These are phyloP conservation scores for Vachellia collinsii DNA, from an alignment of 306 rosid species.

Conservation along the genomic window DNA sequence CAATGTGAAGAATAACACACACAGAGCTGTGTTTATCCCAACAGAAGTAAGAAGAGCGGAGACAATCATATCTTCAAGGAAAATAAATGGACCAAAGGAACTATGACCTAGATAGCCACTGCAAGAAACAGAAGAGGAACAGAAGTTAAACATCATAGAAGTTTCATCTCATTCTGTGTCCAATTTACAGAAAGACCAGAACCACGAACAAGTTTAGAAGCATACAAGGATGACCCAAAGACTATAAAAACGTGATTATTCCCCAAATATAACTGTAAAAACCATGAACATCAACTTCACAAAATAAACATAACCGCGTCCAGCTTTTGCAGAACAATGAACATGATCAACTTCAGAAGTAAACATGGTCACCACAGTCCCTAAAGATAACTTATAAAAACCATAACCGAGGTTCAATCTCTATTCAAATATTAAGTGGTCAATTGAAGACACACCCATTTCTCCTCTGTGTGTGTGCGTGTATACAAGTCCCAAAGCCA, in stretches of 20 bases:
- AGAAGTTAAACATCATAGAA: conserved; percentile 7
- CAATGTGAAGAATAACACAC: conserved; percentile 71
- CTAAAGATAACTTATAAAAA: background rate
- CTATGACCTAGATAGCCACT: conserved; percentile 17
- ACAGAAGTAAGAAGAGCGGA: conserved; percentile 89
- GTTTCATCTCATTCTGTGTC: background rate
- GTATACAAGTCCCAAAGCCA: background rate
- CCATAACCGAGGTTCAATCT: conserved; percentile 7
- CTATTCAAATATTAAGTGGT: conserved; percentile 22
- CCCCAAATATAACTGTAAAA: background rate
- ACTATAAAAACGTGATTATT: background rate
- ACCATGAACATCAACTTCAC: background rate
- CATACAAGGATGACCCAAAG: background rate
- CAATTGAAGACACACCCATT: background rate
- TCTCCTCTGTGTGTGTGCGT: background rate
- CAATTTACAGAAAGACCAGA: conserved; percentile 11
- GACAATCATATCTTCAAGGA: conserved; percentile 63
- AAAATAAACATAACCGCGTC: background rate
- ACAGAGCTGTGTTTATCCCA: conserved; percentile 78
- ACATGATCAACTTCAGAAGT: background rate
- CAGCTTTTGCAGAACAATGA: conserved; percentile 2
- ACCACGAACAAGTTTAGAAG: conserved; percentile 4
- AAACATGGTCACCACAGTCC: background rate
- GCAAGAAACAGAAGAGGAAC: conserved; percentile 35
- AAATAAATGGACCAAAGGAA: conserved; percentile 28